phyloP scores from a whole-genome alignment of 371 early-diverging fungal genomes.

The Mucor irregularis region DNA sequence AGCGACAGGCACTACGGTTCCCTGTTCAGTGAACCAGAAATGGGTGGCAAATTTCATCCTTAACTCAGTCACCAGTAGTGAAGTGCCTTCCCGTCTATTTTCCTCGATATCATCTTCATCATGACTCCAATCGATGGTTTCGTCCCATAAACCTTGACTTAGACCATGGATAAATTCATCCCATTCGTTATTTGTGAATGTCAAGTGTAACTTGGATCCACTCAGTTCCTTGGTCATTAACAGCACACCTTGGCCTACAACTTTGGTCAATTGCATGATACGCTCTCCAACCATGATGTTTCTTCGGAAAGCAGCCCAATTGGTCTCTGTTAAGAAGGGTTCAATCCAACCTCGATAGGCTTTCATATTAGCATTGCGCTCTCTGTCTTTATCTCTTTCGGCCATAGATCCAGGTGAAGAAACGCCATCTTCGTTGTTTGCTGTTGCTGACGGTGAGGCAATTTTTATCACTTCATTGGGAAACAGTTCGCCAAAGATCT shows the following conservation, averaged over 20 bases:
- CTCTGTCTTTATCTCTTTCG: slow-evolving; percentile 32
- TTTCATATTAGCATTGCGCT: slow-evolving; percentile 42
- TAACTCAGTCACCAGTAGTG: slow-evolving; percentile 23
- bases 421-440: slow-evolving; percentile 4
- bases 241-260: slow-evolving; percentile 45
- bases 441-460: no score
- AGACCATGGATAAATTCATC: slow-evolving; percentile 49
- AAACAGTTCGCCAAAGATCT: slow-evolving; percentile 32
- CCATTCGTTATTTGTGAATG: slow-evolving; percentile 55
- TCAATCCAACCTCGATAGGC: slow-evolving; percentile 52
- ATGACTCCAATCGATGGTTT: slow-evolving; percentile 36
- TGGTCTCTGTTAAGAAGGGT: slow-evolving; percentile 39
- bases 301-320: slow-evolving; percentile 54
- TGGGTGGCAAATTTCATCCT: slow-evolving; percentile 29
- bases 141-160: slow-evolving; percentile 35
- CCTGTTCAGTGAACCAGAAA: slow-evolving; percentile 29
- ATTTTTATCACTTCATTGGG: slow-evolving; percentile 35
- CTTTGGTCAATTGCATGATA: slow-evolving; percentile 43
- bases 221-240: slow-evolving; percentile 53
- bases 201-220: slow-evolving; percentile 50
- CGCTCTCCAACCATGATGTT: slow-evolving; percentile 53
- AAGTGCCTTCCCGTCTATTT: not conserved
- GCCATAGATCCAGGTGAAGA: not conserved
- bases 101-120: slow-evolving; percentile 8
- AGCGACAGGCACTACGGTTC: slow-evolving; percentile 12